Conservation (phyloP, 805 yeast genomes). For the Zygosaccharomyces bisporus region DNA sequence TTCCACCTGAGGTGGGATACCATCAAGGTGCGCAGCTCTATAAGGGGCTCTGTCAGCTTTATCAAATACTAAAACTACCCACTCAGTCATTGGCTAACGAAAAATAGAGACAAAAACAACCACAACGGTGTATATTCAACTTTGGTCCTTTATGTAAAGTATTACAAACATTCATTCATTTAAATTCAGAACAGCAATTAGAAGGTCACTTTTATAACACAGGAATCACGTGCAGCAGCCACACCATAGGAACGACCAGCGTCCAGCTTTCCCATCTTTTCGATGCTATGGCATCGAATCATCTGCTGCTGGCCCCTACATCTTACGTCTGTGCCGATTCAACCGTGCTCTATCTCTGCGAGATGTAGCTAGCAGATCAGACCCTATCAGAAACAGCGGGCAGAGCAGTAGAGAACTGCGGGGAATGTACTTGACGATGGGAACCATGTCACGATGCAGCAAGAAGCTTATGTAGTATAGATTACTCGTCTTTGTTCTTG, state of each 20-base stretch:
- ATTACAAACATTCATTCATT: not conserved
- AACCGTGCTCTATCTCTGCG: slow-evolving; percentile 11
- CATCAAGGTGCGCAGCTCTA: slow-evolving; percentile 53
- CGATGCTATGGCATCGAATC: not conserved
- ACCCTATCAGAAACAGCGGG: slow-evolving; percentile 20
- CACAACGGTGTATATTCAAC: not conserved
- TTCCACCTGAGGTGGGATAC: slow-evolving; percentile 42
- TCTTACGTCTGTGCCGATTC: slow-evolving; percentile 3
- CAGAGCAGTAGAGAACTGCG: slow-evolving; percentile 20
- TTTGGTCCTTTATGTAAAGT: not conserved
- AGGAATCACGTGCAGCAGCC: not conserved
- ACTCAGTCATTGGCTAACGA: slow-evolving; percentile 45
- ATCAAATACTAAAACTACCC: slow-evolving; percentile 67
- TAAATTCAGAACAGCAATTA: not conserved
- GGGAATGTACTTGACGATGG: slow-evolving; percentile 16
- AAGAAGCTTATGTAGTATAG: not conserved
- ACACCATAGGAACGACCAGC: not conserved
- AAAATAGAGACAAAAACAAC: not conserved
- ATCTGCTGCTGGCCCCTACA: not conserved
- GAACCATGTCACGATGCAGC: slow-evolving; percentile 1
- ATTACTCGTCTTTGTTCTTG: not conserved
- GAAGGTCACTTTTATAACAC: not conserved
- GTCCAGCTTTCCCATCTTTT: not conserved
- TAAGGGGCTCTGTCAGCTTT: slow-evolving; percentile 51
- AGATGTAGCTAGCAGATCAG: slow-evolving; percentile 15